These are phyloP conservation scores for Boeremia lycopersici DNA, from an alignment of 2,329 filamentous ascomycete genomes.

Conservation along the genomic window DNA sequence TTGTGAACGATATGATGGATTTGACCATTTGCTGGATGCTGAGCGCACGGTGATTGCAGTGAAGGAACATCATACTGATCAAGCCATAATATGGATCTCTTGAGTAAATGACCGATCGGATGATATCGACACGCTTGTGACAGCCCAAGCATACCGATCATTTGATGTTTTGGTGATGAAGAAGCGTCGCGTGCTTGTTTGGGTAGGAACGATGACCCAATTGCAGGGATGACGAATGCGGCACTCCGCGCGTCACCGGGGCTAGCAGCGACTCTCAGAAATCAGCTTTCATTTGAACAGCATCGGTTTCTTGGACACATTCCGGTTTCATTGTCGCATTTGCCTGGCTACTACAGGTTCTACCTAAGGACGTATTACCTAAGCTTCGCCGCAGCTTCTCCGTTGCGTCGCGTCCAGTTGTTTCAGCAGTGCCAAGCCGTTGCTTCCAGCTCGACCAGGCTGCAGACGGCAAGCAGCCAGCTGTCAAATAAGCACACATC, in stretches of 20 bases:
- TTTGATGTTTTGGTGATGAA: no score
- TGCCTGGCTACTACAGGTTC: background rate
- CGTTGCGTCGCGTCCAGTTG: conserved; percentile 34
- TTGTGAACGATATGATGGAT: no score
- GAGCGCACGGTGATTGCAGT: no score
- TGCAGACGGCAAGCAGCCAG: conserved; percentile 43
- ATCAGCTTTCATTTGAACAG: background rate
- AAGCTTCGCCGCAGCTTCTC: conserved; percentile 17
- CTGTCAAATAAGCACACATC: conserved; percentile 37
- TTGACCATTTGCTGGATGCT: no score
- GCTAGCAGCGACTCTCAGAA: background rate
- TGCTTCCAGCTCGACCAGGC: conserved; percentile 39
- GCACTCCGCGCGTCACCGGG: conserved; percentile 12
- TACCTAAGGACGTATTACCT: conserved; percentile 36
- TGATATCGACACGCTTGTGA: no score
- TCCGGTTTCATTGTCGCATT: background rate
- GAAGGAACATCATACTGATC: no score
- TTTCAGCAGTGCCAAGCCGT: conserved; percentile 41
- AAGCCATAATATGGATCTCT: no score
- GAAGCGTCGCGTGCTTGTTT: conserved; percentile 12
- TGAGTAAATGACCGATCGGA: no score
- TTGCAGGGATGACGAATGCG: conserved; percentile 10
- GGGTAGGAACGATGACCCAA: conserved; percentile 7
- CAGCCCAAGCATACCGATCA: no score
- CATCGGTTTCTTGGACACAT: background rate